Conservation (phyloP, 129 eudicot species). For the Flaveria bidentis region DNA sequence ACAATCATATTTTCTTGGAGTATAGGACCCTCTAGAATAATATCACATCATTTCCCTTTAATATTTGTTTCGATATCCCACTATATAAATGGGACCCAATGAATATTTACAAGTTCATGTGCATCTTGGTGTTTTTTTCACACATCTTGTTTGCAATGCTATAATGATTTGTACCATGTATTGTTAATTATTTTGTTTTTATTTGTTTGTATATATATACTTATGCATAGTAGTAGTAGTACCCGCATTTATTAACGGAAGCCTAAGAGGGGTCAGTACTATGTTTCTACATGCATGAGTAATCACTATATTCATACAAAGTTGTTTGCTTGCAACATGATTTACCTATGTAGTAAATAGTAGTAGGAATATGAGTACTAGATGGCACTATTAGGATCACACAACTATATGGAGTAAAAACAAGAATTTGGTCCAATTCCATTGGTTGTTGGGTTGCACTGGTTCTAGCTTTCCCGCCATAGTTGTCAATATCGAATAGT, state of each 20-base stretch:
- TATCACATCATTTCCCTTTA: background rate
- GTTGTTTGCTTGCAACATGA: conserved; percentile 21
- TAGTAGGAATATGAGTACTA: background rate
- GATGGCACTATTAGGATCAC: conserved; percentile 9
- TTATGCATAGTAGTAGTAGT: conserved; percentile 6
- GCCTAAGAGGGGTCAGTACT: conserved; percentile 31
- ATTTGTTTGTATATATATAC: background rate
- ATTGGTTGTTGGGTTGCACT: background rate
- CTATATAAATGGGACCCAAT: conserved; percentile 26
- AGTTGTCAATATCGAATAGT: too few relatives aligned
- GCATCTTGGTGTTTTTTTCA: background rate
- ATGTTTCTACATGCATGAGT: conserved; percentile 30
- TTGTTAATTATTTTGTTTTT: background rate
- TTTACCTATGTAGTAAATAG: conserved; percentile 15
- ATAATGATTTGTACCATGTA: conserved; percentile 17
- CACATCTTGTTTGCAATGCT: conserved; percentile 12
- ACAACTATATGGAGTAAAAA: background rate
- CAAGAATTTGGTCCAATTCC: conserved; percentile 1
- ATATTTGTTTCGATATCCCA: background rate
- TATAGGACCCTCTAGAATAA: background rate
- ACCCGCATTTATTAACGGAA: conserved; percentile 9
- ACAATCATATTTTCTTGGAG: conserved; percentile 11
- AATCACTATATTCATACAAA: conserved; percentile 24
- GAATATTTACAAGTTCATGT: conserved; percentile 5
- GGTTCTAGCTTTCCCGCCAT: background rate